Evolutionary conservation across 495 filamentous ascomycete genomes (phyloP), one percentile per base, ranked within the genome.

Genomic region (Penicillium simplicissimum): DNA sequence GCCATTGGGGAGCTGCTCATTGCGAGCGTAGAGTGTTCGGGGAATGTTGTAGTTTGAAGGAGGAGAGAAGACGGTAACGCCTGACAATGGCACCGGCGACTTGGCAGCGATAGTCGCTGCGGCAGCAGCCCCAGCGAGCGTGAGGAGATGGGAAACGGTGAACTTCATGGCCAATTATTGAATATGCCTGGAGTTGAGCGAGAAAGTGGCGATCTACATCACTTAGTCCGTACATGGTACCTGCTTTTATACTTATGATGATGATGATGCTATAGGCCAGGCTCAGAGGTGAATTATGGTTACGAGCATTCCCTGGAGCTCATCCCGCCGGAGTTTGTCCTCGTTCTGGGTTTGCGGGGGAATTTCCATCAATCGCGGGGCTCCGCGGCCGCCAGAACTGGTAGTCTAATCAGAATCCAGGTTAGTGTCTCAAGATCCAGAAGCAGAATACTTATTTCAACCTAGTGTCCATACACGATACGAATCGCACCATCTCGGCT

Each of bases 21-120:
- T 70, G 19, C 69, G 67, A 0, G 69, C 67, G 34, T 71, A 71
- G 1, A 71, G 61, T 0, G 65, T 68, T 5, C 74, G 63, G 0
- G 74, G 74, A 21, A 77, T 67, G 35, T 59, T 76, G 60, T 77
- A 77, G 54, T 74, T 58, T 15, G 65, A 58, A 15, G 74, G 73
- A 14, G 74, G 73, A 31, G 58, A 56, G 54, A 77, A 77, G 59
- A 77, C 69, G n/a, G 69, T 68, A 0, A 60, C 56, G 10, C 66
- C 55, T 53, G 68, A 57, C 60, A 61, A 52, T 51, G 60, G 54
- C 9, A 63, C 33, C 15, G 63, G 48, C 19, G 62, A 48, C 21
- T 34, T 55, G 40, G 43, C 35, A 14, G 52, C n/a, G 4, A 56
- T 48, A 19, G 42, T 58, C 14, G 65, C 66, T 31, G 67, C 66